Conservation (phyloP, 768 basidiomycete genomes). For the Kwoniella dejecticola region DNA sequence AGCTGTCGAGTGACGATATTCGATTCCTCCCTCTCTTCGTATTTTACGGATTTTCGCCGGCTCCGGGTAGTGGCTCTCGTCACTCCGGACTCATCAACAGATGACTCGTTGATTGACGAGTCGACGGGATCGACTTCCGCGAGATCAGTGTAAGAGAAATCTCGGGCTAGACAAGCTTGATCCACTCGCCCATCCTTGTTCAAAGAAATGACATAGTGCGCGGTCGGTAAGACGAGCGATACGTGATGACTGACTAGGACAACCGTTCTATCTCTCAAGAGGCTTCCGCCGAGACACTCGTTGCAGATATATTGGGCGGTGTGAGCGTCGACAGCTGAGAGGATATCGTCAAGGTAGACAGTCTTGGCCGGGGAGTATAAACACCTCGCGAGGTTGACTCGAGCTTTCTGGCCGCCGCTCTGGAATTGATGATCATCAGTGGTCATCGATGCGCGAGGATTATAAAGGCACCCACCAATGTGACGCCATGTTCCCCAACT, state of each 20-base stretch:
- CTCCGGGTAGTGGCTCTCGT: background rate
- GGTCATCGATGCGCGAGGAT: too few relatives aligned
- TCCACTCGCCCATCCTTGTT: slow-evolving; percentile 27
- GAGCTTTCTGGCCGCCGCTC: slow-evolving; percentile 48
- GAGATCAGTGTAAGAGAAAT: slow-evolving; percentile 7
- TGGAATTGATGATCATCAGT: background rate
- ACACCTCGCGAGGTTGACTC: slow-evolving; percentile 52
- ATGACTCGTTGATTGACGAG: slow-evolving; percentile 1
- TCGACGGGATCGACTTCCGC: background rate
- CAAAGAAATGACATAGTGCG: slow-evolving; percentile 40
- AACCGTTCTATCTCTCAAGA: slow-evolving; percentile 44
- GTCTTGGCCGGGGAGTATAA: slow-evolving; percentile 53
- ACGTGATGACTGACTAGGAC: slow-evolving; percentile 55
- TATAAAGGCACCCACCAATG: slow-evolving; percentile 28
- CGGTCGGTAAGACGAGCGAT: slow-evolving; percentile 44
- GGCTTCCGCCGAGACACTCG: slow-evolving; percentile 42
- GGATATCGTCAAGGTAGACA: slow-evolving; percentile 49
- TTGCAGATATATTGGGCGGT: slow-evolving; percentile 48
- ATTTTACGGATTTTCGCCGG: background rate
- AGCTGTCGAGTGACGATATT: slow-evolving; percentile 22
- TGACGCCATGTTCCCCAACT: slow-evolving; percentile 53
- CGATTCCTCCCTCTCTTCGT: slow-evolving; percentile 3
- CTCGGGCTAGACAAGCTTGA: slow-evolving; percentile 32
- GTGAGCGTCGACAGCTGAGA: slow-evolving; percentile 54
- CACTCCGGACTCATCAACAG: background rate